Percentiles rank a stretch among this genome's conserved stretches.
Conservation (phyloP, 108 stramenopile genomes). For the Fragilariopsis cylindrus region DNA sequence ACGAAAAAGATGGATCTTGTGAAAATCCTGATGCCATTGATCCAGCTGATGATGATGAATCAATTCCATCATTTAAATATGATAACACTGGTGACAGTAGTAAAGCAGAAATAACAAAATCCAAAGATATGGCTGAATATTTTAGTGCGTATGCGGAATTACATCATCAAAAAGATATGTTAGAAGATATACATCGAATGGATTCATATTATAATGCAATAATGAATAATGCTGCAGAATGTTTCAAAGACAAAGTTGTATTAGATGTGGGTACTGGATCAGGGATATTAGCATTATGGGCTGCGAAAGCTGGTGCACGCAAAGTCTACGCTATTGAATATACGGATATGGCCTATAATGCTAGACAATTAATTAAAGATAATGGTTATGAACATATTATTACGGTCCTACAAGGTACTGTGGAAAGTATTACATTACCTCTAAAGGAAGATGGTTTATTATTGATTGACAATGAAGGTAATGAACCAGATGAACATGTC, state of each 20-base stretch:
- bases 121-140: conserved; percentile 92
- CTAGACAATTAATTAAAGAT: conserved; percentile 80
- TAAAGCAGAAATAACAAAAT: conserved; percentile 72
- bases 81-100: too few relatives aligned
- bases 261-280: conserved; percentile 98
- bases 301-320: conserved; percentile 98
- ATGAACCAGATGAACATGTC: conserved; percentile 44
- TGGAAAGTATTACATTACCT: conserved; percentile 79
- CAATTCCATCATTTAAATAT: conserved; percentile 5
- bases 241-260: conserved; percentile 94
- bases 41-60: background rate
- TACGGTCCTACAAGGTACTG: conserved; percentile 91
- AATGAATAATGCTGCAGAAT: conserved; percentile 72
- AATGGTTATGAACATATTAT: conserved; percentile 92
- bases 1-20: background rate
- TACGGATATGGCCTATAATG: conserved; percentile 97
- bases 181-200: conserved; percentile 98
- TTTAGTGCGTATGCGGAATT: conserved; percentile 95
- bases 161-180: conserved; percentile 99
- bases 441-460: conserved; percentile 51
- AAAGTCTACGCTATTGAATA: conserved; percentile 95
- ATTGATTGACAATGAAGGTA: conserved; percentile 37
- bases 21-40: conserved; percentile 3
- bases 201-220: conserved; percentile 96
- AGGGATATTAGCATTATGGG: conserved; percentile 96